Evolutionary conservation across 441 rosid genomes (phyloP), one percentile per base, ranked within the genome.

Genomic region (Adansonia grandidieri): DNA sequence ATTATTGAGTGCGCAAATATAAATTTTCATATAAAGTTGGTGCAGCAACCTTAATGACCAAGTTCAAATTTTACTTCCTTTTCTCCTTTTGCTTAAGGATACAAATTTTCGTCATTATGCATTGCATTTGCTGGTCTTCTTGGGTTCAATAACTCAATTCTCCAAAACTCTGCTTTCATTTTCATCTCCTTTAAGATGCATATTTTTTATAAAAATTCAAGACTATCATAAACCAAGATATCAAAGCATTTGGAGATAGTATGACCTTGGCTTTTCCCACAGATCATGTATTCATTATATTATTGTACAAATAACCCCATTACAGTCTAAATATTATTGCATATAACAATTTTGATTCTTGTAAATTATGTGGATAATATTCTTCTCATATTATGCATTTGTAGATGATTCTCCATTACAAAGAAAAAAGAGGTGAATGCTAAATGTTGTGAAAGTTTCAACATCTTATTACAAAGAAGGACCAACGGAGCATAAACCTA

Each of bases 401-500:
- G 28, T 68, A 5, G 17, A 68, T 68, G 56, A 20, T 47, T 68
- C 19, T 47, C 73, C 13, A 20, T 68, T 45, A 68, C 73, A 68
- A 68, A 45, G 56, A 20, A 47, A 68, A 68, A 63, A 2, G 6
- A 45, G 17, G 54, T 10, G 32, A 67, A 67, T 45, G 37, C 40
- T 20, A n/a, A 19, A 51, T 19, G 40, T 20, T 47, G 6, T 20
- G n/a, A 6, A 47, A 68, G 73, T 20, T 32, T 20, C 56, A 68
- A 42, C 73, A 67, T 45, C n/a, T 45, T 45, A 67, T 2, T 1
- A 5, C 24, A 22, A 67, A 44, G n/a, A 44, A 62, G 28, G 56
- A 68, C 47, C 5, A 68, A 22, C 10, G 42, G 20, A 24, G 3
- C 22, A 70, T 15, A 22, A 24, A 28, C 74, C 14, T 20, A 24